These are phyloP conservation scores for Platanthera guangdongensis DNA, from an alignment of 106 monocot genomes.

Conservation along the genomic window DNA sequence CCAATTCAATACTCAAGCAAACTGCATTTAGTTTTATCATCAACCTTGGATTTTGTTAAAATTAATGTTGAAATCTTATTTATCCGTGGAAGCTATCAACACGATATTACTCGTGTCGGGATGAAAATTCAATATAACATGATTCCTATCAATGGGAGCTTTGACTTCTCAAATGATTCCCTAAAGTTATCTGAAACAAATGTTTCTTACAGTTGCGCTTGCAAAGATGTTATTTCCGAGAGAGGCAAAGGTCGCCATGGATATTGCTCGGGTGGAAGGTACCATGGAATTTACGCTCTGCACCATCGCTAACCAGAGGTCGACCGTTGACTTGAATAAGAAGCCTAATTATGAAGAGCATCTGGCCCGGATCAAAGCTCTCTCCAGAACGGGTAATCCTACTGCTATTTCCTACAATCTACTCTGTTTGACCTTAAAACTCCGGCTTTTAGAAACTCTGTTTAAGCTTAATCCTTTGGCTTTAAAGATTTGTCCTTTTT, in stretches of 20 bases:
- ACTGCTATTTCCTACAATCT: background rate
- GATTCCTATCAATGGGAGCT: no score
- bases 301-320: conserved; percentile 14
- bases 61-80: no score
- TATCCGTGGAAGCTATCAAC: no score
- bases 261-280: conserved; percentile 78
- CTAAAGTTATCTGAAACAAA: background rate
- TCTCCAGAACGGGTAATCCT: conserved; percentile 60
- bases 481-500: no score
- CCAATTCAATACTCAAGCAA: background rate
- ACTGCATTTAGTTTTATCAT: background rate
- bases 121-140: no score
- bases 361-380: conserved; percentile 55
- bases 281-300: conserved; percentile 67
- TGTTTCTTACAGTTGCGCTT: conserved; percentile 45
- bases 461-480: no score
- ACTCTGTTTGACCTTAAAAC: no score
- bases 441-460: no score
- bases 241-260: conserved; percentile 86
- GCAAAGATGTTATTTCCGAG: conserved; percentile 65
- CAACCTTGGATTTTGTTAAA: no score
- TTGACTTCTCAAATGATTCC: no score
- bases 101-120: no score
- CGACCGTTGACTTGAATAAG: conserved; percentile 54
- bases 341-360: conserved; percentile 62